Evolutionary conservation across 495 filamentous ascomycete genomes (phyloP), one percentile per base, ranked within the genome.

Genomic region (Pseudoneurospora amorphoporcata): DNA sequence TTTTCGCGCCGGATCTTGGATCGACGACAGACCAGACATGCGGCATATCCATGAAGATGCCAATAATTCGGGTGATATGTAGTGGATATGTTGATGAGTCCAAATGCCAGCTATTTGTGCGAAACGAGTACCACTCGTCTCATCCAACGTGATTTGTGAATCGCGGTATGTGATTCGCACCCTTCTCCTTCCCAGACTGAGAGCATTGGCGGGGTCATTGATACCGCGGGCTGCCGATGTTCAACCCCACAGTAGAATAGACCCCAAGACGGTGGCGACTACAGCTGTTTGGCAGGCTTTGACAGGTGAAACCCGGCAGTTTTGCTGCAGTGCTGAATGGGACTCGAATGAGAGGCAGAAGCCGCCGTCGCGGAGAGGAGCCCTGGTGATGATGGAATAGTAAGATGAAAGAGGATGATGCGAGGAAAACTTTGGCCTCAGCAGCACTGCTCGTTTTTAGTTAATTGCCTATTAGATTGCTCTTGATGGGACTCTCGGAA

Each of bases 1-100:
- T 79, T 81, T 70, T 88, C 84, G 82, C 90, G 92, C 76, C 89
- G 87, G 73, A 90, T 87, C 79, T 92, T 92, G 76, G 88, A 91
- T 71, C 87, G 84, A 68, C 90, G 86, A 74, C 90, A 92, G 74
- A 86, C 89, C 32, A 91, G 84, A 79, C 90, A 92, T 17, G 90
- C 90, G 37, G 90, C 61, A 69, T 71, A 32, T 75, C 73, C 73
- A 61, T 61, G 29, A 17, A 61, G 53, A 8, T 8, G 19, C 53
- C 10, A 61, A 32, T 61, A 5, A 61, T 32, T 2, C 1, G 53
- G 3, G 14, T 16, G 14, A 61, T 29, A 16, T 32, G 29, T 35
- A 17, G 53, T 8, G 23, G 3, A 8, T 32, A 35, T 70, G 32
- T 23, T 16, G 53, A 53, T 53, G 35, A 72, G 53, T 70, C 53